A percentile compares a stretch with the other conserved stretches of the same genome.
Conservation (phyloP, 2,329 filamentous ascomycete species). For the Ascochyta pisi region DNA sequence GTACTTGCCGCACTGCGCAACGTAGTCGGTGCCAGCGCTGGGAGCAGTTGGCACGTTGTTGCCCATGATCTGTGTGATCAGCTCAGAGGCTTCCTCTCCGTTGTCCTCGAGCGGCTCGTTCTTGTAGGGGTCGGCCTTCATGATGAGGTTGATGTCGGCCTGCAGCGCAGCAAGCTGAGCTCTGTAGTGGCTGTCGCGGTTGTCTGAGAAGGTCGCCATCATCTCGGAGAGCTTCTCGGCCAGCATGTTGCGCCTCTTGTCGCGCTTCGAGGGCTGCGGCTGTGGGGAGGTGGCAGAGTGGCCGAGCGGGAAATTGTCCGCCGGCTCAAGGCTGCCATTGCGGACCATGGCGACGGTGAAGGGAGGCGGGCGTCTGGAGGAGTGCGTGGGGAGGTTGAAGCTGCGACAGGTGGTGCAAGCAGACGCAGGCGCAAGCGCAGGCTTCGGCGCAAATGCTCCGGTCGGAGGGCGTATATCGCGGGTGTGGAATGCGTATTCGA, state of each 20-base stretch:
- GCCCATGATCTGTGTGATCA: conserved; percentile 57
- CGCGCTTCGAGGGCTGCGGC: conserved; percentile 75
- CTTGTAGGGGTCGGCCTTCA: conserved; percentile 82
- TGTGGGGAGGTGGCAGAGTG: conserved; percentile 53
- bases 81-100: conserved; percentile 70
- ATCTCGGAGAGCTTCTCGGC: conserved; percentile 79
- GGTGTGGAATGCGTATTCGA: too few relatives aligned
- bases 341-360: conserved; percentile 43
- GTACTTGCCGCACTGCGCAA: conserved; percentile 73
- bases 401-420: conserved; percentile 7
- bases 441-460: conserved; percentile 10
- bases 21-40: conserved; percentile 71
- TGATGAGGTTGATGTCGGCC: conserved; percentile 84
- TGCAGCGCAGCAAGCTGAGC: conserved; percentile 92
- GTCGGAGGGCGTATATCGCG: background rate
- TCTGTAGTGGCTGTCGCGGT: conserved; percentile 83
- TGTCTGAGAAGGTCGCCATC: conserved; percentile 77
- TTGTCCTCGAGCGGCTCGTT: conserved; percentile 71
- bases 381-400: background rate
- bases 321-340: conserved; percentile 47
- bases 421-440: conserved; percentile 8
- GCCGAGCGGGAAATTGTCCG: conserved; percentile 45
- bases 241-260: conserved; percentile 85
- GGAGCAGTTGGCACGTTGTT: conserved; percentile 50
- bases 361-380: background rate